phyloP scores from a whole-genome alignment of 345 rosid species.

The Pseudoturritis turrita region DNA sequence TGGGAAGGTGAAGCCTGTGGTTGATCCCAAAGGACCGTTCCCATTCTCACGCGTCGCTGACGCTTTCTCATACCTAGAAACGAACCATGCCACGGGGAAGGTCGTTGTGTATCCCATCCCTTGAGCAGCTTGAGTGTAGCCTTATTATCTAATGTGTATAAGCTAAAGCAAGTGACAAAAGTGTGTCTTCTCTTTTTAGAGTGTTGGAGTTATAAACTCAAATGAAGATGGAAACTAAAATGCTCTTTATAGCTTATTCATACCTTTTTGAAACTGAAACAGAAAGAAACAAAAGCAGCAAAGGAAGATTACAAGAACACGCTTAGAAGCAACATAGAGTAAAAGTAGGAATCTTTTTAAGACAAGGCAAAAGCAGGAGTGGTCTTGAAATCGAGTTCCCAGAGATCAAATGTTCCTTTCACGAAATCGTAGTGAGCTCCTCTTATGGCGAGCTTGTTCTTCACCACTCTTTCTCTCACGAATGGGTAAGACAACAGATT shows the following conservation, averaged over 20 bases:
- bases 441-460: conserved; percentile 43
- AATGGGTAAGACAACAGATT: conserved; percentile 73
- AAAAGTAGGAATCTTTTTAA: not conserved
- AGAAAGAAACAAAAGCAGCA: not conserved
- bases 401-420: conserved; percentile 59
- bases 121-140: conserved; percentile 21
- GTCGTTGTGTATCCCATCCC: conserved; percentile 75
- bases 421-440: conserved; percentile 83
- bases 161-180: conserved; percentile 2
- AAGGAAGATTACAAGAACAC: not conserved
- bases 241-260: conserved; percentile 21
- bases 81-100: conserved; percentile 76
- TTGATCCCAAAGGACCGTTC: conserved; percentile 87
- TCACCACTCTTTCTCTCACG: conserved; percentile 64
- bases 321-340: conserved; percentile 3
- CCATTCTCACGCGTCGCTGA: conserved; percentile 56
- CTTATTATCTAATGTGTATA: not conserved
- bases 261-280: not conserved
- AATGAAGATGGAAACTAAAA: conserved; percentile 3
- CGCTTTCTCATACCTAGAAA: conserved; percentile 84
- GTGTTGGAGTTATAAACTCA: conserved; percentile 1
- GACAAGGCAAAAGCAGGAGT: conserved; percentile 34
- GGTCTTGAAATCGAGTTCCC: conserved; percentile 67
- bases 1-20: conserved; percentile 76
- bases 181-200: not conserved